Evolutionary conservation across 805 yeast species (phyloP), one percentile per base, ranked within the genome.

Genomic region (Wickerhamiella sergipiensis): DNA sequence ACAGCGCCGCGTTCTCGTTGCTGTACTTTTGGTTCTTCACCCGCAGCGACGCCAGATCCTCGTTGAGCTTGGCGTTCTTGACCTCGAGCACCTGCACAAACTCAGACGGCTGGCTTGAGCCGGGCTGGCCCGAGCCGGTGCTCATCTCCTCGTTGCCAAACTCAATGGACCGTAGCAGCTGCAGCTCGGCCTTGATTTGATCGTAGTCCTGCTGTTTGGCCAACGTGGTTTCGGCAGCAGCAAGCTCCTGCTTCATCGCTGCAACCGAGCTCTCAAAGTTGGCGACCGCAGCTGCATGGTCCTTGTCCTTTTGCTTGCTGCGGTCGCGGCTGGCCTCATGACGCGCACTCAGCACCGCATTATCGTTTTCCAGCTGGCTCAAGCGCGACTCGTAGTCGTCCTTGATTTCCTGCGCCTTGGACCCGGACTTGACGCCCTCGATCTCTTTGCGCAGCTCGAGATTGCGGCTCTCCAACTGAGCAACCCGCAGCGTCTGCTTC

Each of bases 381-480:
- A 58, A 51, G 40, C 43, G 52, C 36, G 38, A 42, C 46, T 58
- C 64, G 8, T 52, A 46, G 31, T 47, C 52, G 15, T 29, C 24
- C 8, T 13, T 18, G 39, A 24, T 29, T 6, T 24, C 26, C 18
- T 38, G 23, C 31, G 55, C 60, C 8, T 36, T 29, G 22, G 50
- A 75, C 72, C 59, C 61, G 10, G 61, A 53, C 48, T 60, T 64
- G 15, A 54, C 48, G 39, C 77, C 76, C 43, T 83, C 76, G 49
- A 88, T 64, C 50, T 83, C 83, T 17, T 79, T 71, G 52, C 86
- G 76, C 50, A 88, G 70, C 48, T 81, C 81, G 60, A 84, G 85
- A 60, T 87, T 89, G 53, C 95, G 73, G 54, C 76, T 76, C 63
- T 87, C 95, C 50, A 88, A 73, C 59, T 83, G 87, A 47, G 78